Percentiles rank a stretch among this genome's conserved stretches.
These are phyloP conservation scores for Iberis pinnata DNA, from an alignment of 345 rosid genomes.

Conservation along the genomic window DNA sequence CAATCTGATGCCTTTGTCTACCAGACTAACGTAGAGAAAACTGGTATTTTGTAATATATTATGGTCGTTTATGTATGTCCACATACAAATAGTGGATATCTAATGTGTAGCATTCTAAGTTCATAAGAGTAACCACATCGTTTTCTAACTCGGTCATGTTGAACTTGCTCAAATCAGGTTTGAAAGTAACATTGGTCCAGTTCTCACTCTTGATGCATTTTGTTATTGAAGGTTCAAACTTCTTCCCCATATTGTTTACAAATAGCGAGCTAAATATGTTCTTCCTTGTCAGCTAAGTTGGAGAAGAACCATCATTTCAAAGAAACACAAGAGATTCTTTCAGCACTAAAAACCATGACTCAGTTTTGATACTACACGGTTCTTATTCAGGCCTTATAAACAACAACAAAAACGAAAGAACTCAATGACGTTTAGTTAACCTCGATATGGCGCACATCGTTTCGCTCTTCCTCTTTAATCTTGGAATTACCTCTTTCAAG, in stretches of 20 bases:
- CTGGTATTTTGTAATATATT: too few relatives aligned
- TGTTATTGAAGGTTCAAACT: constrained; percentile 60
- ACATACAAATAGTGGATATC: too few relatives aligned
- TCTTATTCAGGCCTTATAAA: neutral
- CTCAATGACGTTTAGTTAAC: constrained; percentile 35
- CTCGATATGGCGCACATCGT: constrained; percentile 40
- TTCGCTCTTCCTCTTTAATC: constrained; percentile 54
- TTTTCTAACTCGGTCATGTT: constrained; percentile 73
- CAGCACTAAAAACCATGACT: neutral
- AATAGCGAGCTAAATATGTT: too few relatives aligned
- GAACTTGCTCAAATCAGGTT: constrained; percentile 77
- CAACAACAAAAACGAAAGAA: neutral
- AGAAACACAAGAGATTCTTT: neutral
- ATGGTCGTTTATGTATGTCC: too few relatives aligned
- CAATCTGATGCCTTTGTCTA: too few relatives aligned
- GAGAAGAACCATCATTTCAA: too few relatives aligned
- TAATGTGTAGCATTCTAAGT: too few relatives aligned
- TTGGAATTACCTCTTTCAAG: constrained; percentile 62
- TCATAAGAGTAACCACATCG: constrained; percentile 92
- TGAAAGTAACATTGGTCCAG: constrained; percentile 91
- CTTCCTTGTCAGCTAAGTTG: too few relatives aligned
- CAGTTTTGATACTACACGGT: neutral
- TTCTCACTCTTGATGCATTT: constrained; percentile 68
- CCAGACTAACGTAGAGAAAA: too few relatives aligned
- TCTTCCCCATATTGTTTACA: constrained; percentile 79